Percentiles rank a stretch among this genome's conserved stretches.
These are phyloP conservation scores for Oxytropis ochrocephala DNA, from an alignment of 306 rosid species.

Conservation along the genomic window DNA sequence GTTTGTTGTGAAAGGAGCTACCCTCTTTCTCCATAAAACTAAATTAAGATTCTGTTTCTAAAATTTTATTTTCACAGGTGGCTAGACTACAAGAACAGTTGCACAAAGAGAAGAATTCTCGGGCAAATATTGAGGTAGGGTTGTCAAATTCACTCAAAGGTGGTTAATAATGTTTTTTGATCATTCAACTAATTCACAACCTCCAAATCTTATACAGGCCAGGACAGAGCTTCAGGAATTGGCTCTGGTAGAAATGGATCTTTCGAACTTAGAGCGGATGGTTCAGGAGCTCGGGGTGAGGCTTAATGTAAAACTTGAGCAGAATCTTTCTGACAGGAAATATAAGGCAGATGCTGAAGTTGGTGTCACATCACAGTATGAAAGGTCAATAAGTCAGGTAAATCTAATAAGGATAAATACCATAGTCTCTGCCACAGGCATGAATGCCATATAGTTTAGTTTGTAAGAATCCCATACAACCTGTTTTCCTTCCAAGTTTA, in stretches of 20 bases:
- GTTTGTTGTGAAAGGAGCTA: slow-evolving; percentile 18
- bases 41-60: slow-evolving; percentile 10
- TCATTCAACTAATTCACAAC: slow-evolving; percentile 20
- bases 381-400: slow-evolving; percentile 70
- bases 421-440: background rate
- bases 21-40: slow-evolving; percentile 3
- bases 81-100: slow-evolving; percentile 65
- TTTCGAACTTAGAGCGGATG: slow-evolving; percentile 49
- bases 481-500: background rate
- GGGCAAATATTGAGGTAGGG: slow-evolving; percentile 49
- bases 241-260: slow-evolving; percentile 49
- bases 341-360: slow-evolving; percentile 45
- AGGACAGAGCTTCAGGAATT: slow-evolving; percentile 67
- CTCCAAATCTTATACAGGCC: slow-evolving; percentile 42
- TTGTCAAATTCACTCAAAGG: slow-evolving; percentile 15
- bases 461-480: too few relatives aligned
- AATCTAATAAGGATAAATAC: slow-evolving; percentile 5
- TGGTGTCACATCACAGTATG: slow-evolving; percentile 30
- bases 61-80: slow-evolving; percentile 39
- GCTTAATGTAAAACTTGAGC: slow-evolving; percentile 47
- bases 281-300: slow-evolving; percentile 48
- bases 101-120: slow-evolving; percentile 57
- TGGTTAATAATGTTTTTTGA: slow-evolving; percentile 6
- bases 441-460: background rate
- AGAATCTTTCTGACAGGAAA: slow-evolving; percentile 35